Evolutionary conservation across 306 rosid genomes (phyloP).

Genomic region (Medicago arabica): DNA sequence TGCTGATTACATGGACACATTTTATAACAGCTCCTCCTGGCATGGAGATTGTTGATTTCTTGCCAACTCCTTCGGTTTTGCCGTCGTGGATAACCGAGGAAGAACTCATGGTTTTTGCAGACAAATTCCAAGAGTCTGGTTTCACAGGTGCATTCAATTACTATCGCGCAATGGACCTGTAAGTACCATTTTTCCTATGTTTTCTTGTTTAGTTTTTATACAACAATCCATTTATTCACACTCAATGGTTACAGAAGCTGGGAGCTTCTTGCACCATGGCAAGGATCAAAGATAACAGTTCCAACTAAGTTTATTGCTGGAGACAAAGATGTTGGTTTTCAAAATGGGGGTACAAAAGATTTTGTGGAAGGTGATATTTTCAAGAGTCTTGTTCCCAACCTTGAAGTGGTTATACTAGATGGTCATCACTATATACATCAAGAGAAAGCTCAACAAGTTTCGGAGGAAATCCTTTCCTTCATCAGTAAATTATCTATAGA

Average conservation of each 20-base stretch:
- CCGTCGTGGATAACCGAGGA: conserved; percentile 81
- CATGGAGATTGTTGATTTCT: conserved; percentile 72
- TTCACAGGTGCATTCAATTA: conserved; percentile 82
- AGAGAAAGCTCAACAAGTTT: conserved; percentile 49
- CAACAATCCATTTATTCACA: neutral
- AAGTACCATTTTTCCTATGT: neutral
- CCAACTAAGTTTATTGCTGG: conserved; percentile 52
- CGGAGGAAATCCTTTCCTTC: conserved; percentile 55
- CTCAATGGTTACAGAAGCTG: conserved; percentile 44
- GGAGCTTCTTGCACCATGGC: conserved; percentile 62
- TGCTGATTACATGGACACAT: conserved; percentile 42
- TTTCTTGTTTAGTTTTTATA: neutral
- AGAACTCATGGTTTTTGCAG: conserved; percentile 70
- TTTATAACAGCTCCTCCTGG: conserved; percentile 58
- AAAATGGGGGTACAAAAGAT: conserved; percentile 42
- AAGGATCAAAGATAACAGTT: conserved; percentile 51
- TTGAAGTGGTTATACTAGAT: conserved; percentile 46
- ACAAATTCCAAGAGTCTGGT: conserved; percentile 77
- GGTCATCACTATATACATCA: conserved; percentile 56
- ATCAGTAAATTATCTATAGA: conserved; percentile 42
- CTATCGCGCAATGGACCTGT: conserved; percentile 78
- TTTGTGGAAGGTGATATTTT: conserved; percentile 46
- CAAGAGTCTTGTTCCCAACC: conserved; percentile 50
- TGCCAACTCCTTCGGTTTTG: conserved; percentile 63
- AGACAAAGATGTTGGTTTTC: conserved; percentile 42